Conservation (phyloP, 805 yeast genomes). For the Candida tammaniensis region DNA sequence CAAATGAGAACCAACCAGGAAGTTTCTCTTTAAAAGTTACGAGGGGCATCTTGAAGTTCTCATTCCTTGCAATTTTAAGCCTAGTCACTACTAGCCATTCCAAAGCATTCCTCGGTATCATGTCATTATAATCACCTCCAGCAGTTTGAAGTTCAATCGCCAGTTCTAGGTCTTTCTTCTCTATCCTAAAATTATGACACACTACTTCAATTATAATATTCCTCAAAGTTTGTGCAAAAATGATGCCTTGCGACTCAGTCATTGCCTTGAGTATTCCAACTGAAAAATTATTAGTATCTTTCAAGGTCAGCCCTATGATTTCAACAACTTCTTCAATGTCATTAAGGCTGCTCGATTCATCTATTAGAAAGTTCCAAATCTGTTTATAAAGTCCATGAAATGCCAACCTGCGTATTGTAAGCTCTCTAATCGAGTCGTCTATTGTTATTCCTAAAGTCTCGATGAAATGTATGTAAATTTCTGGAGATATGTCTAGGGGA, state of each 20-base stretch:
- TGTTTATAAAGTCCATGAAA: conserved; percentile 28
- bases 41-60: neutral
- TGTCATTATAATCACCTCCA: too few relatives aligned
- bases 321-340: conserved; percentile 39
- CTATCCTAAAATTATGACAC: conserved; percentile 7
- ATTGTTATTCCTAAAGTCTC: conserved; percentile 16
- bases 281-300: conserved; percentile 15
- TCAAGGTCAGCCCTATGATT: conserved; percentile 18
- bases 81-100: conserved; percentile 2
- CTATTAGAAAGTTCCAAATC: conserved; percentile 29
- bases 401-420: conserved; percentile 26
- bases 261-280: conserved; percentile 28
- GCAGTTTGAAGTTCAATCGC: too few relatives aligned
- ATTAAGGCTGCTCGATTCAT: conserved; percentile 24
- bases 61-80: neutral
- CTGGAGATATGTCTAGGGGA: conserved; percentile 31
- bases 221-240: conserved; percentile 9
- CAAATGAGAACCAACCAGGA: conserved; percentile 12
- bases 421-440: conserved; percentile 17
- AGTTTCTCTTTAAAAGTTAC: neutral
- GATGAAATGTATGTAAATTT: conserved; percentile 20
- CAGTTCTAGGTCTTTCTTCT: too few relatives aligned
- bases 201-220: conserved; percentile 8
- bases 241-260: conserved; percentile 10
- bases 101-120: neutral